These are phyloP conservation scores for Hericium alpestre DNA, from an alignment of 768 basidiomycete species.

Conservation along the genomic window DNA sequence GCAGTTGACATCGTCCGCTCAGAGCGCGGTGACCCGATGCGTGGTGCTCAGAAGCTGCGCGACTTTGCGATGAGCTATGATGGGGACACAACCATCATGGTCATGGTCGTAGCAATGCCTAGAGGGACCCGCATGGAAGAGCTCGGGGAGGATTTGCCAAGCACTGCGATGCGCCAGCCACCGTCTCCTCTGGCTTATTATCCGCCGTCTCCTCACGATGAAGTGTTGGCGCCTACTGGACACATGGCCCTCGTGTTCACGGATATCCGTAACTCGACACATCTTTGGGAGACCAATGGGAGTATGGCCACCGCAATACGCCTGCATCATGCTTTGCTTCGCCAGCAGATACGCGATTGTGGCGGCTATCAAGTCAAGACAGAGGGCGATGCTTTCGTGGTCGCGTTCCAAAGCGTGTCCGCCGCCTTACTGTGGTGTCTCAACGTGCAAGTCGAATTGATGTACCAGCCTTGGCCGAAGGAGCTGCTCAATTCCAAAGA, in stretches of 20 bases:
- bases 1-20: conserved; percentile 90
- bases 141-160: conserved; percentile 31
- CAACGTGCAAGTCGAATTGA: conserved; percentile 71
- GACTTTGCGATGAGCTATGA: conserved; percentile 97
- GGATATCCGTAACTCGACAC: conserved; percentile 94
- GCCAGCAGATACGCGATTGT: conserved; percentile 76
- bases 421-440: conserved; percentile 87
- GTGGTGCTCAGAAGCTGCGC: conserved; percentile 91
- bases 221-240: conserved; percentile 77
- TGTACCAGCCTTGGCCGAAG: conserved; percentile 80
- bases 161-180: conserved; percentile 18
- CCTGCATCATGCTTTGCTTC: conserved; percentile 77
- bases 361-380: conserved; percentile 99
- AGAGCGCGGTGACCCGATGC: conserved; percentile 62
- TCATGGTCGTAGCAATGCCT: conserved; percentile 86
- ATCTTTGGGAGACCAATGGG: conserved; percentile 87
- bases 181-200: no score
- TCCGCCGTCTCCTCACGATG: conserved; percentile 19
- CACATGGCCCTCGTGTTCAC: conserved; percentile 93
- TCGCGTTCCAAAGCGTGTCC: conserved; percentile 84
- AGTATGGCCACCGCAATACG: conserved; percentile 93
- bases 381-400: conserved; percentile 99
- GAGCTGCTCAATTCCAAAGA: conserved; percentile 91
- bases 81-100: conserved; percentile 87
- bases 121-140: conserved; percentile 42